Base-by-base conservation (phyloP, 352 stramenopile genomes). In the Phytophthora multivora region DNA sequence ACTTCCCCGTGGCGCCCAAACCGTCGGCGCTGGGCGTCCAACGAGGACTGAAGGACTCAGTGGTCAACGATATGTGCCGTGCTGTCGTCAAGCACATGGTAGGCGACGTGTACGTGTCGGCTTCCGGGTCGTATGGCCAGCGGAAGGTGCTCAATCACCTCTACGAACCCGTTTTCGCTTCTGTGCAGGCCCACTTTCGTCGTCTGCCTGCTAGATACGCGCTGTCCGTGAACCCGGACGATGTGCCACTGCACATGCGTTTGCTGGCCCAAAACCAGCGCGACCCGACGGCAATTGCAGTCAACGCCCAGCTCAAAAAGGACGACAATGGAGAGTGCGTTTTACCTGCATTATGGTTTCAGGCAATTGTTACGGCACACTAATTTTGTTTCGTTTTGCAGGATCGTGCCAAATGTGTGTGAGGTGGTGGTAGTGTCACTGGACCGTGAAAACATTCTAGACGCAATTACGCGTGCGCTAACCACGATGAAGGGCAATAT, bases 1-100 rank as follows among this genome's bases (percentile, higher is more conserved):
- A 92, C 63, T 94, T 94, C 50, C 85, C 85, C 1, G 66, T 84
- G 1, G 80, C 86, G 0, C 83, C 84, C 10, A 95, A 89, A 47
- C 79, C 83, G 12, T 92, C 86, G 7, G 84, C 86, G 4, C 71
- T 89, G 16, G 86, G 86, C n/a, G 82, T 93, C 10, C 86, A 95
- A 55, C 76, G 86, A 35, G 86, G 83, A 7, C 67, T 95, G 5
- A 95, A 93, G 52, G 76, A 95, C 66, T 95, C 86, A 51, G 86
- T 95, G 31, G 82, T 95, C 51, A 93, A 95, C 69, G 86, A 95
- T 49, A 95, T 95, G 86, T 95, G 86, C 58, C 82, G 82, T 35
- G 86, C 86, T 0, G 86, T 95, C 0, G 86, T 91, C 41, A 95
- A 95, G 71, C 86, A 95, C 69, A 95, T 95, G 84, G 86, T 95